A percentile compares a stretch with the other conserved stretches of the same genome.
These are phyloP conservation scores for Blastosporella zonata DNA, from an alignment of 1,284 basidiomycete species.

Conservation along the genomic window DNA sequence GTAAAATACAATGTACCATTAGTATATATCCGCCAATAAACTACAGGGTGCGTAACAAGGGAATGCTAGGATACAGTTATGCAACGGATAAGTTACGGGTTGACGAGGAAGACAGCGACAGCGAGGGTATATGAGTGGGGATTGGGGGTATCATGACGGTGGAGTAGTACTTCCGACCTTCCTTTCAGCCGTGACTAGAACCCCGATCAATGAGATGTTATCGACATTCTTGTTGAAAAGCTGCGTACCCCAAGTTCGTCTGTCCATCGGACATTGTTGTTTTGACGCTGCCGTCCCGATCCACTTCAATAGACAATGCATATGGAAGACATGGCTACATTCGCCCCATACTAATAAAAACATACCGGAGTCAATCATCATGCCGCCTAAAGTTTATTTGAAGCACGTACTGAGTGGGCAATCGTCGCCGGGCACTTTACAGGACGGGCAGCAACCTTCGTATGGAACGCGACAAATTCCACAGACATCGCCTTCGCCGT, in stretches of 20 bases:
- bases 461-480: constrained; percentile 91
- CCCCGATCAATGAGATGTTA: not conserved
- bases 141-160: constrained; percentile 7
- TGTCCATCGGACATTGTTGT: constrained; percentile 92
- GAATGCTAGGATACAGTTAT: not conserved
- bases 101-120: constrained; percentile 7
- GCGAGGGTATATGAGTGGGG: not conserved
- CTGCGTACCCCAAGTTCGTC: constrained; percentile 83
- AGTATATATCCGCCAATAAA: constrained; percentile 23
- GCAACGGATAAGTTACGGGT: constrained; percentile 5
- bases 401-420: constrained; percentile 83
- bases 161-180: constrained; percentile 20
- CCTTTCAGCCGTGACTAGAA: constrained; percentile 25
- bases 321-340: constrained; percentile 92
- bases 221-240: not conserved
- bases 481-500: constrained; percentile 85
- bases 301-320: constrained; percentile 96
- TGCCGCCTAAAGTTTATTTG: not conserved
- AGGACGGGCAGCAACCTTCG: constrained; percentile 90
- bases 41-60: constrained; percentile 18
- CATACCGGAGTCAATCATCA: constrained; percentile 1
- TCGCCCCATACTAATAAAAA: constrained; percentile 82
- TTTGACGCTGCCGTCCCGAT: constrained; percentile 83
- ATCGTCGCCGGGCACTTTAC: constrained; percentile 95
- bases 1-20: constrained; percentile 27